phyloP scores from a whole-genome alignment of 2,329 filamentous ascomycete species.

The Lecanosticta acicola region DNA sequence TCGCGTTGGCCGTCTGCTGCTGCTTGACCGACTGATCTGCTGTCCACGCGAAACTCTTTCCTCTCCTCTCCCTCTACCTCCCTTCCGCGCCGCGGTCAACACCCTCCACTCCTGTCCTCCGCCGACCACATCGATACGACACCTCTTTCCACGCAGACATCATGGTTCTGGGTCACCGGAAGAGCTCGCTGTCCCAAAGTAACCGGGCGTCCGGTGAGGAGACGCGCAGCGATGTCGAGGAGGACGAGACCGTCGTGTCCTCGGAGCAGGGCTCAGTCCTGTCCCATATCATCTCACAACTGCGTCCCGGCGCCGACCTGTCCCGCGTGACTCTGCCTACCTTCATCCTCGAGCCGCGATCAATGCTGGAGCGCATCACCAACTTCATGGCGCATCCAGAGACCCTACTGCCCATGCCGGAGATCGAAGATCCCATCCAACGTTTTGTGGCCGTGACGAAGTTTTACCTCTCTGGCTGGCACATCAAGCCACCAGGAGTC shows the following conservation, averaged over 20 bases:
- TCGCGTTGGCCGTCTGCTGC: too few relatives aligned
- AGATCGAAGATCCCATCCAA: constrained; percentile 80
- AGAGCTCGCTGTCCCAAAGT: constrained; percentile 39
- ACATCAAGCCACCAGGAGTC: constrained; percentile 94
- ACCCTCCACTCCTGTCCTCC: not conserved
- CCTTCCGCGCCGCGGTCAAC: not conserved
- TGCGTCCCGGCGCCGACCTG: constrained; percentile 89
- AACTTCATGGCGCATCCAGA: constrained; percentile 99
- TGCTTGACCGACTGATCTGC: not conserved
- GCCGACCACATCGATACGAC: not conserved
- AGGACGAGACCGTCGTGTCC: constrained; percentile 70
- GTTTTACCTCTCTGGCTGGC: constrained; percentile 98
- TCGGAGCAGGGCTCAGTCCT: constrained; percentile 95
- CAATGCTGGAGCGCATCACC: constrained; percentile 97
- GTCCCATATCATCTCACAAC: constrained; percentile 92
- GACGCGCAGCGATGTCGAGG: constrained; percentile 36
- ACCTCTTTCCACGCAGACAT: constrained; percentile 12
- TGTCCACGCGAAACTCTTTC: not conserved
- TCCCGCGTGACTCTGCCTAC: constrained; percentile 92
- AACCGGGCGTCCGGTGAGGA: constrained; percentile 41
- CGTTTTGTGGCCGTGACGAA: constrained; percentile 94
- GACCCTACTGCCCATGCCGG: constrained; percentile 80
- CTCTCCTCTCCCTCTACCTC: not conserved
- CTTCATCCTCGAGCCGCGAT: constrained; percentile 94
- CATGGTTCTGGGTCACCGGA: constrained; percentile 48